Evolutionary conservation across 2,329 filamentous ascomycete species (phyloP).

Genomic region (Monosporascus sp.): DNA sequence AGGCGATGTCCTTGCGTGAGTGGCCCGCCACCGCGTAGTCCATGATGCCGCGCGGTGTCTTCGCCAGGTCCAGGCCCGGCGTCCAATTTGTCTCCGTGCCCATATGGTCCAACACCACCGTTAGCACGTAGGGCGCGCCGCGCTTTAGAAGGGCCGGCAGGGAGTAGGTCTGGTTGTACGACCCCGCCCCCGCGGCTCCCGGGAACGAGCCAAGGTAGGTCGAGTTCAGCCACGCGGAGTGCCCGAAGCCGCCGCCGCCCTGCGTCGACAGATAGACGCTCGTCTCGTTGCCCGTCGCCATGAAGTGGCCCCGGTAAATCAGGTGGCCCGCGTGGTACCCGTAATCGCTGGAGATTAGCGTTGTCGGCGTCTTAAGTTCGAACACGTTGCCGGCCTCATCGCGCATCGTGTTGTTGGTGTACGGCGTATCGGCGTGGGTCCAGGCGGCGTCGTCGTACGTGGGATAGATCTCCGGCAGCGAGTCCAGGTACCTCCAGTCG

Average conservation of each 20-base stretch:
- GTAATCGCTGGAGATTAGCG: slow-evolving; percentile 66
- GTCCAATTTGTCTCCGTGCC: slow-evolving; percentile 59
- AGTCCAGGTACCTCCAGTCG: slow-evolving; percentile 65
- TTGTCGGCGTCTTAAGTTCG: slow-evolving; percentile 51
- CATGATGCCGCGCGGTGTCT: slow-evolving; percentile 58
- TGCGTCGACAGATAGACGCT: slow-evolving; percentile 54
- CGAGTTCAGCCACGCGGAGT: slow-evolving; percentile 65
- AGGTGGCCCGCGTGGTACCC: slow-evolving; percentile 67
- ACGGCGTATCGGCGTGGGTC: slow-evolving; percentile 50
- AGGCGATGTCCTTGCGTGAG: slow-evolving; percentile 33
- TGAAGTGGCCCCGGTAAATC: slow-evolving; percentile 66
- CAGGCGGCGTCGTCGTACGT: slow-evolving; percentile 66
- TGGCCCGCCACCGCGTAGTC: slow-evolving; percentile 45
- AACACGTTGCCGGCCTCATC: too few species aligned
- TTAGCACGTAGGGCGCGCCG: slow-evolving; percentile 56
- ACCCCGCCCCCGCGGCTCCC: slow-evolving; percentile 11
- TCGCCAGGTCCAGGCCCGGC: slow-evolving; percentile 52
- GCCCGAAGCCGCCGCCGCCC: slow-evolving; percentile 64
- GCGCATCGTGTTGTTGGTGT: slow-evolving; percentile 52
- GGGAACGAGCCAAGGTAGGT: slow-evolving; percentile 48
- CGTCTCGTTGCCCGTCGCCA: slow-evolving; percentile 55
- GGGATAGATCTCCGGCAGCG: slow-evolving; percentile 61
- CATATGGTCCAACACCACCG: slow-evolving; percentile 68
- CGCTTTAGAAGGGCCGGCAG: slow-evolving; percentile 29
- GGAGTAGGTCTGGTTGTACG: slow-evolving; percentile 44